Evolutionary conservation across 176 grass and related monocot species (phyloP).

Genomic region (Hordeum marinum): DNA sequence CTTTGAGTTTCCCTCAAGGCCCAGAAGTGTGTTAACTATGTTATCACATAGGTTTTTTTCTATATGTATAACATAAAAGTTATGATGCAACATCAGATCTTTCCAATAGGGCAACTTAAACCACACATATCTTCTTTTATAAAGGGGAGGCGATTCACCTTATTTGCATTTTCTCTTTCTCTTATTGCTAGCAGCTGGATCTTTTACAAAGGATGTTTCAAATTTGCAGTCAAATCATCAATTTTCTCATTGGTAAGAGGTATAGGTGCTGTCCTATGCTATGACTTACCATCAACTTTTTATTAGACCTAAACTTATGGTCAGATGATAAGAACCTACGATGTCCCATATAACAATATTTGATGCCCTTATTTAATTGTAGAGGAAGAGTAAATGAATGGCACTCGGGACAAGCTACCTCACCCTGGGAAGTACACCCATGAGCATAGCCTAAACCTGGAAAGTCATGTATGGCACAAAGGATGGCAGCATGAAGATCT

Average conservation of each 20-base stretch:
- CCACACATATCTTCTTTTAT: not conserved
- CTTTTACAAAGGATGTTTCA: not conserved
- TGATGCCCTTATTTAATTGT: conserved; percentile 3
- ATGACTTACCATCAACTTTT: not conserved
- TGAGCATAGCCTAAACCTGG: not conserved
- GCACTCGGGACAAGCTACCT: not conserved
- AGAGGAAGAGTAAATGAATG: not conserved
- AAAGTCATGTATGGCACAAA: not conserved
- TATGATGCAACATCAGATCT: not conserved
- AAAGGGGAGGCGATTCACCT: not conserved
- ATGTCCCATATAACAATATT: not conserved
- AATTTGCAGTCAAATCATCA: not conserved
- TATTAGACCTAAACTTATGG: not conserved
- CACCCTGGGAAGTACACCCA: not conserved
- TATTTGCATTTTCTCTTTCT: not conserved
- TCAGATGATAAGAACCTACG: not conserved
- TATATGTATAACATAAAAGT: not conserved
- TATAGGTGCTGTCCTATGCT: too few species aligned
- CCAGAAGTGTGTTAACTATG: not conserved
- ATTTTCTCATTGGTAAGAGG: not conserved
- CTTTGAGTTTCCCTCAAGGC: not conserved
- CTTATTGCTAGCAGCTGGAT: not conserved
- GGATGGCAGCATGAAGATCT: not conserved
- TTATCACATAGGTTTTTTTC: not conserved
- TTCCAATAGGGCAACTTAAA: too few species aligned